These are phyloP conservation scores for Grosmannia penicillata DNA, from an alignment of 2,329 filamentous ascomycete genomes.

Conservation along the genomic window DNA sequence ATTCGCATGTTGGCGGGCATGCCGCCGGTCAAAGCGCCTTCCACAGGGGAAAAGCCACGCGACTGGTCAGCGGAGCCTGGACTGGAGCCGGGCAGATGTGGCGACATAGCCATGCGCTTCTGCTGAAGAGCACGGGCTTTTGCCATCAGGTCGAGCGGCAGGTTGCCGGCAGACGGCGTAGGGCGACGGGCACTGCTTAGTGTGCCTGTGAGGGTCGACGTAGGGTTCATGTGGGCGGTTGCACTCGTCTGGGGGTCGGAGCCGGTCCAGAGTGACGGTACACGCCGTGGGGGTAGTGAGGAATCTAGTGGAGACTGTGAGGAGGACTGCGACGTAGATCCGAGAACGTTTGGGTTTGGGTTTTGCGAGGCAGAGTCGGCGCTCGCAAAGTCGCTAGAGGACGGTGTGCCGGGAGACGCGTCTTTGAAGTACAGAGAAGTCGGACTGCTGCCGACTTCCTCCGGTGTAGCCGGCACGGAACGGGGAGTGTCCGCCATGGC, in stretches of 20 bases:
- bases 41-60: constrained; percentile 7
- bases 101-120: constrained; percentile 19
- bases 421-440: too few species aligned
- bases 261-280: constrained; percentile 44
- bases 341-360: background rate
- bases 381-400: constrained; percentile 11
- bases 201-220: constrained; percentile 71
- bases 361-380: constrained; percentile 7
- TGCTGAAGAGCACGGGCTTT: constrained; percentile 22
- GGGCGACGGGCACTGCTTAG: constrained; percentile 51
- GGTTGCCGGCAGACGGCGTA: constrained; percentile 21
- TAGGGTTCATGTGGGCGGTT: constrained; percentile 50
- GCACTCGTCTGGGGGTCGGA: constrained; percentile 38
- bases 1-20: constrained; percentile 27
- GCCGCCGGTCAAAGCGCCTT: constrained; percentile 19
- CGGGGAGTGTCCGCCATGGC: constrained; percentile 17
- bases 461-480: constrained; percentile 29
- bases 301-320: background rate
- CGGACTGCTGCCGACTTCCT: constrained; percentile 24
- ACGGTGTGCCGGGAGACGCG: constrained; percentile 25
- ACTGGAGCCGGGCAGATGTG: constrained; percentile 14
- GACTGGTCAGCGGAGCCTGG: constrained; percentile 13
- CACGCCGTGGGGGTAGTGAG: constrained; percentile 8
- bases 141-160: constrained; percentile 25
- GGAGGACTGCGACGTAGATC: background rate